A percentile compares a stretch with the other conserved stretches of the same genome.
phyloP scores from a whole-genome alignment of 1,284 basidiomycete species.

The Cutaneotrichosporon sp. region DNA sequence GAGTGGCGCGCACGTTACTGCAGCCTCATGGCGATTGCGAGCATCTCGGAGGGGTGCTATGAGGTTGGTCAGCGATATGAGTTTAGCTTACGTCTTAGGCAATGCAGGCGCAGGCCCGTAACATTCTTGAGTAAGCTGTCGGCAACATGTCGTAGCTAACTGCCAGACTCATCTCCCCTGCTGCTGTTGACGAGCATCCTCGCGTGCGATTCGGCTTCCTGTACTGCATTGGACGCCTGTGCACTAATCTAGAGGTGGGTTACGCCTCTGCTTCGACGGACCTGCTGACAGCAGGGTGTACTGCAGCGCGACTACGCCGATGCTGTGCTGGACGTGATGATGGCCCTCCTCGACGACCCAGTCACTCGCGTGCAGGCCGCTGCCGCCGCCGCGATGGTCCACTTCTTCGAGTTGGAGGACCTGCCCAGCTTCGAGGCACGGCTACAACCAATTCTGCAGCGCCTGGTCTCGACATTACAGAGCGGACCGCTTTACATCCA shows the following conservation, averaged over 20 bases:
- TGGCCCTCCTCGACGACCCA: conserved; percentile 67
- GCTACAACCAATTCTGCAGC: conserved; percentile 49
- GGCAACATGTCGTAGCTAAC: conserved; percentile 52
- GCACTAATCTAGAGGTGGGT: conserved; percentile 64
- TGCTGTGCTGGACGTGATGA: conserved; percentile 56
- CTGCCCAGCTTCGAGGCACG: conserved; percentile 65
- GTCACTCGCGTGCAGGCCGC: conserved; percentile 74
- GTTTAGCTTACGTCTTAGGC: background rate
- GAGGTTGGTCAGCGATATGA: conserved; percentile 11
- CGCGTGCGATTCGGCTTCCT: conserved; percentile 76
- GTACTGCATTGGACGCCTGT: conserved; percentile 78
- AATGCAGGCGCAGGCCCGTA: conserved; percentile 6
- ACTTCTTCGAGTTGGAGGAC: conserved; percentile 77
- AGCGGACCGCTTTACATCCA: conserved; percentile 59
- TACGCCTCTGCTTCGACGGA: background rate
- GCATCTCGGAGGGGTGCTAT: conserved; percentile 29
- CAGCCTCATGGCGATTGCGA: conserved; percentile 57
- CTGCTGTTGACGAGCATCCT: conserved; percentile 70
- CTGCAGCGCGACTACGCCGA: conserved; percentile 28
- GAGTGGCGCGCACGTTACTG: conserved; percentile 78
- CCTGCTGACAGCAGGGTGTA: conserved; percentile 22
- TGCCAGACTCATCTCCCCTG: conserved; percentile 67
- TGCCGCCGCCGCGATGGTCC: conserved; percentile 76
- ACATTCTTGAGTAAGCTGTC: conserved; percentile 8
- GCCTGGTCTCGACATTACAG: conserved; percentile 7